phyloP scores from a whole-genome alignment of 2,329 filamentous ascomycete species.

The Colletotrichum spinosum region DNA sequence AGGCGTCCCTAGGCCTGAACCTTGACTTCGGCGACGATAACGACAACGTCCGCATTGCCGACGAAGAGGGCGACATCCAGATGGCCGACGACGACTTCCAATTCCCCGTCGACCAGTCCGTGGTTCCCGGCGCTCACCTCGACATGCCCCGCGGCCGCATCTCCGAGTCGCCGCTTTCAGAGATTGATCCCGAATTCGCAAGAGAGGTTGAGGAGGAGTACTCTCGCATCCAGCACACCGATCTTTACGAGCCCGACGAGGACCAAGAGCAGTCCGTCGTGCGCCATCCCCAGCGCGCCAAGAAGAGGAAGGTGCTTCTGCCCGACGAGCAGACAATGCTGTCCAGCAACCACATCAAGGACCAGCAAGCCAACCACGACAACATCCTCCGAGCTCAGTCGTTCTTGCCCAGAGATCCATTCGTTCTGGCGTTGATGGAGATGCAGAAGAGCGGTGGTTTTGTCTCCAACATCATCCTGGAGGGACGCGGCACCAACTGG shows the following conservation, averaged over 20 bases:
- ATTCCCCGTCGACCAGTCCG: constrained; percentile 68
- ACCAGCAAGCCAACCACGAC: constrained; percentile 86
- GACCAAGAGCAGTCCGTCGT: constrained; percentile 69
- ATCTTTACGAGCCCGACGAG: constrained; percentile 71
- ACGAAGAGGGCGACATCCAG: constrained; percentile 72
- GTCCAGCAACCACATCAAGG: constrained; percentile 81
- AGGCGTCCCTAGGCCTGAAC: constrained; percentile 65
- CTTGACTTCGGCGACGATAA: constrained; percentile 65
- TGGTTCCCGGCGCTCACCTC: constrained; percentile 59
- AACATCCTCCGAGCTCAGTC: constrained; percentile 86
- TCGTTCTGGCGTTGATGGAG: constrained; percentile 87
- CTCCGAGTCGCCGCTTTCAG: constrained; percentile 77
- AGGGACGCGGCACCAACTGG: constrained; percentile 82
- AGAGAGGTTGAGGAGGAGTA: constrained; percentile 70
- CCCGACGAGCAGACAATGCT: constrained; percentile 87
- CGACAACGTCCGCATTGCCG: constrained; percentile 68
- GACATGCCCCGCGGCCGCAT: constrained; percentile 69
- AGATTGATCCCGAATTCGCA: constrained; percentile 73
- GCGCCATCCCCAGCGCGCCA: constrained; percentile 76
- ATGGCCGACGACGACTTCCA: constrained; percentile 75
- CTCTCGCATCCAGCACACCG: constrained; percentile 61
- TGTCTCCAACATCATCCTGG: constrained; percentile 86
- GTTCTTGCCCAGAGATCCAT: constrained; percentile 88
- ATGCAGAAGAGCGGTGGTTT: constrained; percentile 94
- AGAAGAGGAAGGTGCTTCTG: constrained; percentile 82